Evolutionary conservation across 179 eudicot species (phyloP), one percentile per base, ranked within the genome.

Genomic region (Gypsophila paniculata): DNA sequence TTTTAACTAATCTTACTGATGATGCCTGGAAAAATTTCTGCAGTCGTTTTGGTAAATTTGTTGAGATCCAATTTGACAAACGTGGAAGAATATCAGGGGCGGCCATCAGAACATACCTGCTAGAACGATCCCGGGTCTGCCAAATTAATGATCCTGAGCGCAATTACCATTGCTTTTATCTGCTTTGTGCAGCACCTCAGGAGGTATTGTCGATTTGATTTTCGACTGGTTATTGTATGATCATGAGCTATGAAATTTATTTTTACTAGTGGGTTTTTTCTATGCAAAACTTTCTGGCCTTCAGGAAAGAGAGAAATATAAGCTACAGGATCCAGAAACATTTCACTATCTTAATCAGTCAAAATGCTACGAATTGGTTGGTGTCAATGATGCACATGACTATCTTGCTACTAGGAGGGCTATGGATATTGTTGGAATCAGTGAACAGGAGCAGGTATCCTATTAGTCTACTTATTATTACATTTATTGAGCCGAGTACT

Each of bases 31-130:
- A 73, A n/a, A 68, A 81, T 42, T 72, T 76, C 59, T 71, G 54
- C 90, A 94, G 99, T 51, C 99, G 99, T 76, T 94, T 94, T 70
- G 99, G 99, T 75, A 94, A 94, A 85, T 94, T 94, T 72, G 97
- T 91, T 66, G 99, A 94, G 87, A 91, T 94, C 78, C 99, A 94
- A 66, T 94, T 94, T 77, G 97, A 94, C 85, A 91, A 91, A 82
- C 93, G 88, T 71, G 99, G 99, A 75, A 88, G 96, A 86, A 94
- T 94, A 83, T 94, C 99, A 55, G 99, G 99, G 83, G 99, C 99
- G 42, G 97, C 99, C 63, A 88, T 94, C 78, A 88, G 99, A 81
- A 94, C 99, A 34, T 94, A 94, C 74, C 97, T 94, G 73, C 79
- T 94, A 67, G 99, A 94, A 80, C 80, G 99, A 82, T 94, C 99